A percentile compares a stretch with the other conserved stretches of the same genome.
These are phyloP conservation scores for Mycena alexandri DNA, from an alignment of 768 basidiomycete genomes.

Conservation along the genomic window DNA sequence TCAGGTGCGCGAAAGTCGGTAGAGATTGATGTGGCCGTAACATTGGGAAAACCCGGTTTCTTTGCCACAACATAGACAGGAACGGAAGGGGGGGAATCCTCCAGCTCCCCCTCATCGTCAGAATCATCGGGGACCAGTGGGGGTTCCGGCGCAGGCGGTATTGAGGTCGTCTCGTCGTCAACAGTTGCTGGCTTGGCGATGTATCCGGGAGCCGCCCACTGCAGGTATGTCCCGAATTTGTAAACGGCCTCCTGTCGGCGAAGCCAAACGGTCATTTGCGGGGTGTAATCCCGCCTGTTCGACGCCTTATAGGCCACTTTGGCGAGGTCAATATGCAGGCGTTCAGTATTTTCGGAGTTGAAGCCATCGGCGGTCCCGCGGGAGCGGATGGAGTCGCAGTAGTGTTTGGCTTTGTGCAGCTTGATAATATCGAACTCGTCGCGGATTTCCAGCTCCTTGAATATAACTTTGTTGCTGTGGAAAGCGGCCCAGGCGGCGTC, in stretches of 20 bases:
- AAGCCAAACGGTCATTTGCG: not conserved
- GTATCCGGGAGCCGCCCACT: not conserved
- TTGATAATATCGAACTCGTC: not conserved
- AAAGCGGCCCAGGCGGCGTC: not conserved
- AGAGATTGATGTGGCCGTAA: not conserved
- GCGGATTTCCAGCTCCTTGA: not conserved
- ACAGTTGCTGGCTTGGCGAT: not conserved
- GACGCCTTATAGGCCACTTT: no score
- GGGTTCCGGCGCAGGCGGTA: not conserved
- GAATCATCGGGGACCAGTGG: no score
- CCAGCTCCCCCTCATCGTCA: no score
- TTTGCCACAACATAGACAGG: not conserved
- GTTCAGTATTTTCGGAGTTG: not conserved
- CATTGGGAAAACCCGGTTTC: not conserved
- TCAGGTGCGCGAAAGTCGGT: not conserved
- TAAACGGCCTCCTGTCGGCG: not conserved
- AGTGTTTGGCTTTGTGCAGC: not conserved
- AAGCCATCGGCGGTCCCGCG: not conserved
- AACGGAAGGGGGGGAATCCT: no score
- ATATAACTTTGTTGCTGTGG: not conserved
- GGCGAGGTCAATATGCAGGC: no score
- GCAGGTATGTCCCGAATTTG: not conserved
- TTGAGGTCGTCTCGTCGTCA: not conserved
- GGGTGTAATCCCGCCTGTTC: no score
- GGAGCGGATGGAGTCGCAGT: not conserved